Evolutionary conservation across 768 basidiomycete genomes (phyloP), one percentile per base, ranked within the genome.

Genomic region (Pleurotus ostreatus): DNA sequence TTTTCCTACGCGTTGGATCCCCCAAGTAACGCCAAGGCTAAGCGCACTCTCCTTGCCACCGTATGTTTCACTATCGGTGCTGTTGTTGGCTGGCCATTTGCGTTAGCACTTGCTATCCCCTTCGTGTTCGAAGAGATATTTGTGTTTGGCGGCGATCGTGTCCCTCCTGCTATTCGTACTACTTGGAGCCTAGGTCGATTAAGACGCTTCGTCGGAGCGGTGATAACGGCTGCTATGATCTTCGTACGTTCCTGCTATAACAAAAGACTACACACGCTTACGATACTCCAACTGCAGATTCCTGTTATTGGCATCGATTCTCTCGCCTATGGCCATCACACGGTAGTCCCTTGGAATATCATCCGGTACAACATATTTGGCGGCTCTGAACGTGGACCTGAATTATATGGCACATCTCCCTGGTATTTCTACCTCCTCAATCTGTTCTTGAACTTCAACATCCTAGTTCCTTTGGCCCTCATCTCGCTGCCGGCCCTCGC

Each of bases 61-160:
- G 57, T 88, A 46, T 71, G 78, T 47, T 92, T 94, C 66, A 92
- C 91, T 1, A 67, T 84, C 5, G 95, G 92, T 4, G 92, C 86
- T 1, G 82, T 98, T 49, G 81, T 98, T 34, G 97, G 96, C 4
- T 99, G 97, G 97, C 97, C 97, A 5, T 99, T 99, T 68, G 78
- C 91, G n/a, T 78, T 94, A 15, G 85, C 91, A 0, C 77, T 98
- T 5, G 84, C 92, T 0, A 71, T 97, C 12, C 97, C 97, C 1
- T 95, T 96, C 62, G 83, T 95, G 11, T 69, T 92, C 46, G 97
- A 98, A 68, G 93, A 98, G 67, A 74, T 98, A 18, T 89, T 94
- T 64, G 68, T 95, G 20, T 82, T 76, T 54, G 86, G 89, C 39
- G 80, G 77, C 6, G 94, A 97, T 63, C 69, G 70, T 39, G 83